phyloP scores from a whole-genome alignment of 345 rosid species.

The Citrus glauca region DNA sequence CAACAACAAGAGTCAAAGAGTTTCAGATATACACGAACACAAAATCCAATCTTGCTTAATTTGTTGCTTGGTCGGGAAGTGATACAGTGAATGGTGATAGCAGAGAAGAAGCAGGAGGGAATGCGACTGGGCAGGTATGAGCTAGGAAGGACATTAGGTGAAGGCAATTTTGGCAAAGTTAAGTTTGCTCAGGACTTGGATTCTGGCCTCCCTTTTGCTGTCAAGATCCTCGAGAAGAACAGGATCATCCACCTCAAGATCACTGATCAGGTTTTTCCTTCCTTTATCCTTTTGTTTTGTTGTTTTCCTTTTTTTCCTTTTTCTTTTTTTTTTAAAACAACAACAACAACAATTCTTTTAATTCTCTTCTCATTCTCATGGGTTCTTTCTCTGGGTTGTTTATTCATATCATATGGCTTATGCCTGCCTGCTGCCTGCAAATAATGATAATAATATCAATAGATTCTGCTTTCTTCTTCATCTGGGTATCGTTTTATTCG shows the following conservation, averaged over 20 bases:
- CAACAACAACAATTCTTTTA: no score
- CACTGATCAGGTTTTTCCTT: slow-evolving; percentile 60
- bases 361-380: no score
- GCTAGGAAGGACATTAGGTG: slow-evolving; percentile 85
- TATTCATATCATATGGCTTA: no score
- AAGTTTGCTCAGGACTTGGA: slow-evolving; percentile 61
- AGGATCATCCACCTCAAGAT: slow-evolving; percentile 64
- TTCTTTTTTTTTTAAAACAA: not conserved
- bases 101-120: slow-evolving; percentile 25
- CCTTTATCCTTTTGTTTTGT: not conserved
- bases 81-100: slow-evolving; percentile 25
- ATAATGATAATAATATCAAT: no score
- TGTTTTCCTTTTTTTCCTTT: not conserved
- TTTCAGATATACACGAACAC: not conserved
- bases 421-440: no score
- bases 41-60: not conserved
- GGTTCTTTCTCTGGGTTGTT: no score
- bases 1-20: no score
- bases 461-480: no score
- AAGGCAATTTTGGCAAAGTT: slow-evolving; percentile 92
- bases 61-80: not conserved
- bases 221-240: slow-evolving; percentile 79
- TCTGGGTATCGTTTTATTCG: not conserved
- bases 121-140: slow-evolving; percentile 88
- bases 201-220: slow-evolving; percentile 65